Evolutionary conservation across 495 filamentous ascomycete genomes (phyloP).

Genomic region (Chaetomium tenue): DNA sequence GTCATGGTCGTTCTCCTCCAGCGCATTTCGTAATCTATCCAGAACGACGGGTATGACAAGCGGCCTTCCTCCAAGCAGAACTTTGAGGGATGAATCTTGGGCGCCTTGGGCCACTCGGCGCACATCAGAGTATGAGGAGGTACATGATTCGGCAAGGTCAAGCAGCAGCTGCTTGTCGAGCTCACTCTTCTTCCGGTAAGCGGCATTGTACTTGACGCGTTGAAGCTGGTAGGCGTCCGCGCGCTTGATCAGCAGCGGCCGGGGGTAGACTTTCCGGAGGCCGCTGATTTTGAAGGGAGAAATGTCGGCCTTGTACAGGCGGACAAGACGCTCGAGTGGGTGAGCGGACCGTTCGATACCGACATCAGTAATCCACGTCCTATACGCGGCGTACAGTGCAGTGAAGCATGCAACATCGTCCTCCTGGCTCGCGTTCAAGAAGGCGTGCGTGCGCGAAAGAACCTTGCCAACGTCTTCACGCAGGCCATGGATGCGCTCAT

Average conservation of each 20-base stretch:
- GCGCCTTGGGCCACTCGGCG: slow-evolving; percentile 88
- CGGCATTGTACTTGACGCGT: slow-evolving; percentile 86
- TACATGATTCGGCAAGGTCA: slow-evolving; percentile 85
- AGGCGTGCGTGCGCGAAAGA: slow-evolving; percentile 78
- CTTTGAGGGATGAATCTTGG: slow-evolving; percentile 90
- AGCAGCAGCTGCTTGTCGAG: slow-evolving; percentile 79
- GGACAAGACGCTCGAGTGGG: slow-evolving; percentile 79
- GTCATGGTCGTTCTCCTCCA: slow-evolving; percentile 77
- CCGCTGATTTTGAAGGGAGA: slow-evolving; percentile 92
- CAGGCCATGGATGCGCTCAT: slow-evolving; percentile 72
- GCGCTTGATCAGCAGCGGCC: slow-evolving; percentile 81
- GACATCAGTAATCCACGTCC: slow-evolving; percentile 96
- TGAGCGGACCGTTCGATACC: slow-evolving; percentile 95
- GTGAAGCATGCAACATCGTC: slow-evolving; percentile 96
- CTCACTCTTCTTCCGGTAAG: slow-evolving; percentile 76
- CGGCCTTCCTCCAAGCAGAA: slow-evolving; percentile 77
- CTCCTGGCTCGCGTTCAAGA: slow-evolving; percentile 79
- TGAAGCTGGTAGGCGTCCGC: slow-evolving; percentile 94
- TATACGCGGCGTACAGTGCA: slow-evolving; percentile 83
- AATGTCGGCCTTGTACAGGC: slow-evolving; percentile 79
- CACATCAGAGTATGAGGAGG: slow-evolving; percentile 94
- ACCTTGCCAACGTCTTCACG: slow-evolving; percentile 76
- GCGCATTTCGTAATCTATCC: slow-evolving; percentile 71
- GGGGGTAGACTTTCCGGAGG: slow-evolving; percentile 85
- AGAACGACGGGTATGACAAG: slow-evolving; percentile 87